A percentile compares a stretch with the other conserved stretches of the same genome.
phyloP scores from a whole-genome alignment of 2,329 filamentous ascomycete genomes.

The Nannizziopsis arthrosporioides region DNA sequence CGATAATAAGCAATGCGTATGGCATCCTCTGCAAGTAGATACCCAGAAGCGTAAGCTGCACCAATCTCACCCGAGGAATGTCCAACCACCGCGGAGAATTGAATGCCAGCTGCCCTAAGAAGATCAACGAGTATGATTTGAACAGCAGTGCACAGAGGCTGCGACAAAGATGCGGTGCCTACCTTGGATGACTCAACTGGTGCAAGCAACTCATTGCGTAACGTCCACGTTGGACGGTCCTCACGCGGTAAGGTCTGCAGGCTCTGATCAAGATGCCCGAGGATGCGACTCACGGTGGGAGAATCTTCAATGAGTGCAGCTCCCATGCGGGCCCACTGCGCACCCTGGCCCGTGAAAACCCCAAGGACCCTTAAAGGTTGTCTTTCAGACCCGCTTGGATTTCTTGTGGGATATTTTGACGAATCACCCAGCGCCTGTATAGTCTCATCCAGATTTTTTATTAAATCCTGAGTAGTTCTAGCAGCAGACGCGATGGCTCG shows the following conservation, averaged over 20 bases:
- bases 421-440: too few relatives aligned
- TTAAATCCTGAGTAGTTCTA: too few relatives aligned
- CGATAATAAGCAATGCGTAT: constrained; percentile 38
- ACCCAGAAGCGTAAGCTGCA: constrained; percentile 41
- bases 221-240: constrained; percentile 10
- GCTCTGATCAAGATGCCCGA: constrained; percentile 9
- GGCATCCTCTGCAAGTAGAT: constrained; percentile 32
- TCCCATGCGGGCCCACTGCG: constrained; percentile 20
- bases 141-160: constrained; percentile 16
- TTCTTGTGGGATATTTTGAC: too few relatives aligned
- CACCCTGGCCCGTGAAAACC: constrained; percentile 23
- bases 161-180: constrained; percentile 1
- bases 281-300: neutral
- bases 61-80: constrained; percentile 42
- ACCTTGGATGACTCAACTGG: too few relatives aligned
- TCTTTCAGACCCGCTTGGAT: too few relatives aligned
- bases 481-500: too few relatives aligned
- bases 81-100: constrained; percentile 30
- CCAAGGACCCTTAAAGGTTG: too few relatives aligned
- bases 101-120: constrained; percentile 22
- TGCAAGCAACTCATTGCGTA: constrained; percentile 15
- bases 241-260: neutral
- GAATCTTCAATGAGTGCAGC: neutral
- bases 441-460: too few relatives aligned
- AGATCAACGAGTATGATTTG: constrained; percentile 14